Evolutionary conservation across 106 monocot genomes (phyloP), one percentile per base, ranked within the genome.

Genomic region (Dendrobium catenatum): DNA sequence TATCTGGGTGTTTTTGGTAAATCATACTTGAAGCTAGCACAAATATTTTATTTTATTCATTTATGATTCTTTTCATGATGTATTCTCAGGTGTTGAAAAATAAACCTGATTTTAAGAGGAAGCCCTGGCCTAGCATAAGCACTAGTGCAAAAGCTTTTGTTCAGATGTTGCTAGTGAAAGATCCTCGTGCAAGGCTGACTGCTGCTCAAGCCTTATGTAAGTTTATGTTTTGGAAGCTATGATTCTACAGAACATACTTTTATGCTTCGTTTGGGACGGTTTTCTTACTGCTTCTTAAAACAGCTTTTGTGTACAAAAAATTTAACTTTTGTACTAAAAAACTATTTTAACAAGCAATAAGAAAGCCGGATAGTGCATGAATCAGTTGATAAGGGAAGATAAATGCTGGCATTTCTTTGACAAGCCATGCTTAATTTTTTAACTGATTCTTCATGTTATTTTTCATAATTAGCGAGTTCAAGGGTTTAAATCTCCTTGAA

Each of bases 161-260:
- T 75, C 86, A 89, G 56, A 96, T 90, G 82, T 86, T 96, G 29
- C 84, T 96, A 72, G 90, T 90, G 20, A 96, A 96, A 83, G 90
- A 96, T 76, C 94, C 92, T 83, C 86, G 88, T 68, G 85, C 84
- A 16, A 91, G 96, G 78, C 82, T 94, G 46, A 96, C 96, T 51
- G 96, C 96, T 81, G 90, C 96, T 84, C 96, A 96, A 86, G 96
- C 96, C 77, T 89, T 96, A 78, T 96, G 96, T 96, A 90, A 22
- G 90, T 92, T 68, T 86, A 67, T 26, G 10, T 27, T 76, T 42
- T 27, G 27, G 26, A 76, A 48, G 16, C 27, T 76, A 15, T 47
- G 6, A 44, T n/a, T 16, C 43, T 75, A 26, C 26, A 76, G 2
- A 22, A 74, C 41, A 43, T 40, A 16, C 4, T 61, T 61, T 3